Evolutionary conservation across 768 basidiomycete genomes (phyloP).

Genomic region (Paxillus rubicundulus): DNA sequence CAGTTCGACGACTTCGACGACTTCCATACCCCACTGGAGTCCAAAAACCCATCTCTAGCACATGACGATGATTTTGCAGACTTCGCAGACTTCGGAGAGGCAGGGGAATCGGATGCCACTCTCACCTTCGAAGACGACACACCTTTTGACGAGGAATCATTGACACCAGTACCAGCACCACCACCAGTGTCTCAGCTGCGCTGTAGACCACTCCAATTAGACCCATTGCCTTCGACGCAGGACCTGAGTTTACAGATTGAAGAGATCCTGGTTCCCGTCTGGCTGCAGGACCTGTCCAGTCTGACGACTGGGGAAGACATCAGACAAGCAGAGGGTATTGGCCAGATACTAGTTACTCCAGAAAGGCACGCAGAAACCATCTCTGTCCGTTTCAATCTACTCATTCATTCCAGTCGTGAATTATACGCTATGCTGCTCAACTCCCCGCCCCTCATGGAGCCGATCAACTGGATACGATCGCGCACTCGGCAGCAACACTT

Average conservation of each 20-base stretch:
- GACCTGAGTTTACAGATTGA: constrained; percentile 63
- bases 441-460: constrained; percentile 70
- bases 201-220: constrained; percentile 64
- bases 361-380: constrained; percentile 54
- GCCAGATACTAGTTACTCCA: constrained; percentile 71
- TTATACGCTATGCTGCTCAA: constrained; percentile 71
- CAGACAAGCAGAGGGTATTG: constrained; percentile 76
- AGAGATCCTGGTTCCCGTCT: constrained; percentile 63
- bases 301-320: constrained; percentile 68
- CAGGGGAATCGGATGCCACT: constrained; percentile 35
- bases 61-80: constrained; percentile 81
- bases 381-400: constrained; percentile 22
- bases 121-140: constrained; percentile 39
- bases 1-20: constrained; percentile 53
- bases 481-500: constrained; percentile 88
- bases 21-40: constrained; percentile 48
- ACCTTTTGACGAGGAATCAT: constrained; percentile 12
- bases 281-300: constrained; percentile 51
- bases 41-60: constrained; percentile 38
- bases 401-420: constrained; percentile 56
- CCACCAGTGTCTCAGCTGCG: constrained; percentile 40
- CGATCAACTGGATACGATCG: constrained; percentile 94
- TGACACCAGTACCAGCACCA: constrained; percentile 30
- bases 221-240: constrained; percentile 58
- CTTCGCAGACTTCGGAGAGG: constrained; percentile 85